phyloP scores from a whole-genome alignment of 257 asterid species.

The Jaltomata sinuosa region DNA sequence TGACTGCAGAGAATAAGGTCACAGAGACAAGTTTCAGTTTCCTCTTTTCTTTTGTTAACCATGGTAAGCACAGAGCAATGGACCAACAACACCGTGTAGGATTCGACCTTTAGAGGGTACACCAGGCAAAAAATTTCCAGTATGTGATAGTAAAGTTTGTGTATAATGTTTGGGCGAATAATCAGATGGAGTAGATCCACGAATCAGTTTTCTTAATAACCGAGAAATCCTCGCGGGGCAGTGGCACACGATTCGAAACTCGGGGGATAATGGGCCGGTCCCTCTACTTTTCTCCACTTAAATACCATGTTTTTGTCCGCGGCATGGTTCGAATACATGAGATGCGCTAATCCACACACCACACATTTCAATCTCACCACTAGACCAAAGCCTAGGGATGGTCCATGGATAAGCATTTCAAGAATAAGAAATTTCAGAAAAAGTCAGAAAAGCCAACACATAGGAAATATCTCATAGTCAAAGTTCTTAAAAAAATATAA shows the following conservation, averaged over 20 bases:
- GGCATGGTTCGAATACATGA: neutral
- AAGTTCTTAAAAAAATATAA: neutral
- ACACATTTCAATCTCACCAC: neutral
- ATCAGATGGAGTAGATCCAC: neutral
- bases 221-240: neutral
- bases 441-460: neutral
- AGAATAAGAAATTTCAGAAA: neutral
- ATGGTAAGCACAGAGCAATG: neutral
- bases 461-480: neutral
- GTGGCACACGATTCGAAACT: neutral
- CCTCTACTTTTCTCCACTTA: neutral
- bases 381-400: neutral
- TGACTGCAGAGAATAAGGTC: neutral
- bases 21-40: neutral
- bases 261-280: neutral
- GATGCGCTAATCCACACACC: neutral
- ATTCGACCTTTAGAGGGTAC: neutral
- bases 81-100: neutral
- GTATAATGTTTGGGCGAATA: neutral
- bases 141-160: neutral
- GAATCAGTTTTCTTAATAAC: neutral
- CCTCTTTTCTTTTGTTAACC: neutral
- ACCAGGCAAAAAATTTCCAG: neutral
- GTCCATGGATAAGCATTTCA: neutral
- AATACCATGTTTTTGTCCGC: neutral